A percentile compares a stretch with the other conserved stretches of the same genome.
Evolutionary conservation across 495 filamentous ascomycete species (phyloP).

Genomic region (Trichoderma gamsii): DNA sequence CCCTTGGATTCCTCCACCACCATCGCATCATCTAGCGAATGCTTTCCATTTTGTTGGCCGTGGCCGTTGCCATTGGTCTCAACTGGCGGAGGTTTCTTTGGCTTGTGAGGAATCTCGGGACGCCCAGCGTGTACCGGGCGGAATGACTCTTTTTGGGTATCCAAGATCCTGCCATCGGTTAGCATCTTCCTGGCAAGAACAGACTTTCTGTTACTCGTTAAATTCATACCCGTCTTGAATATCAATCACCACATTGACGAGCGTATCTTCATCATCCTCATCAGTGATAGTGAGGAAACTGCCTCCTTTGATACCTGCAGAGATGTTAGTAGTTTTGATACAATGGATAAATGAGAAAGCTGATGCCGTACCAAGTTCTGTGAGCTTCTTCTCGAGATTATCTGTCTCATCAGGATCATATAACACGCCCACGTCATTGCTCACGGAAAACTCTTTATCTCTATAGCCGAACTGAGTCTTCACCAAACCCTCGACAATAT

Average conservation of each 20-base stretch:
- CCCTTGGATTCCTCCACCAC: slow-evolving; percentile 24
- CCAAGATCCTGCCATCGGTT: background rate
- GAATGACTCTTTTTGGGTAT: slow-evolving; percentile 2
- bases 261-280: slow-evolving; percentile 72
- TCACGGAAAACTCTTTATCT: slow-evolving; percentile 70
- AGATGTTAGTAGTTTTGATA: slow-evolving; percentile 6
- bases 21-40: slow-evolving; percentile 16
- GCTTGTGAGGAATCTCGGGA: slow-evolving; percentile 42
- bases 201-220: background rate
- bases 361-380: slow-evolving; percentile 58
- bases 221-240: slow-evolving; percentile 45
- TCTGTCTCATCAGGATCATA: slow-evolving; percentile 88
- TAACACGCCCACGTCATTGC: slow-evolving; percentile 62
- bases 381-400: slow-evolving; percentile 71
- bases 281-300: slow-evolving; percentile 81
- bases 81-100: slow-evolving; percentile 30
- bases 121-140: slow-evolving; percentile 21
- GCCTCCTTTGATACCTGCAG: slow-evolving; percentile 52
- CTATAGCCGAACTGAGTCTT: slow-evolving; percentile 67
- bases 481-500: slow-evolving; percentile 73
- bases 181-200: background rate
- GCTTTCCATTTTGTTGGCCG: slow-evolving; percentile 26
- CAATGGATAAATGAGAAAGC: slow-evolving; percentile 15
- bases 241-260: slow-evolving; percentile 75
- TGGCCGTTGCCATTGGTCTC: slow-evolving; percentile 29